These are phyloP conservation scores for Kwoniella shivajii DNA, from an alignment of 1,284 basidiomycete species.

Conservation along the genomic window DNA sequence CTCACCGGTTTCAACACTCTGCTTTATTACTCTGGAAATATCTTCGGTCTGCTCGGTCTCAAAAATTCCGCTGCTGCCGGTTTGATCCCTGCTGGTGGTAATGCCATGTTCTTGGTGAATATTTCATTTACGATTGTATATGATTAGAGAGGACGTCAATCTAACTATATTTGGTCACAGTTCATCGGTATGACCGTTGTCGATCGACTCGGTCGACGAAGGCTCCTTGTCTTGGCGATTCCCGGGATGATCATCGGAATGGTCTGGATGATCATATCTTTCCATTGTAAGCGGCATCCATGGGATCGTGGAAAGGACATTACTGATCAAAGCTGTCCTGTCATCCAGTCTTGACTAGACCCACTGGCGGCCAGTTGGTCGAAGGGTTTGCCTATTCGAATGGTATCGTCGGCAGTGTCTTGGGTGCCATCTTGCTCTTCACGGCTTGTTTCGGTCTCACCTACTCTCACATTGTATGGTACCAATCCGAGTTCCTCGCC, in stretches of 20 bases:
- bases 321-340: background rate
- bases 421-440: conserved; percentile 44
- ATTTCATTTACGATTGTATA: background rate
- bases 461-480: conserved; percentile 49
- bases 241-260: conserved; percentile 24
- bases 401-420: conserved; percentile 30
- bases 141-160: background rate
- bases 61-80: conserved; percentile 37
- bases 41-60: conserved; percentile 48
- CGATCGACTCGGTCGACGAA: conserved; percentile 43
- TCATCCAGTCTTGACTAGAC: background rate
- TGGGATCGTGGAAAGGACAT: too few relatives aligned
- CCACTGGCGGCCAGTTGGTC: conserved; percentile 3
- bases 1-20: conserved; percentile 48
- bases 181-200: conserved; percentile 38
- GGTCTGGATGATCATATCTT: conserved; percentile 16
- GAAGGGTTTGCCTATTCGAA: conserved; percentile 9
- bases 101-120: conserved; percentile 33
- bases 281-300: conserved; percentile 14
- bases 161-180: background rate
- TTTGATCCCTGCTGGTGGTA: conserved; percentile 36
- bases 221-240: conserved; percentile 28
- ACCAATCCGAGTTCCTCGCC: conserved; percentile 40
- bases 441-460: conserved; percentile 42
- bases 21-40: conserved; percentile 42